phyloP scores from a whole-genome alignment of 202 grass and related monocot genomes.

The Zoysia matrella region DNA sequence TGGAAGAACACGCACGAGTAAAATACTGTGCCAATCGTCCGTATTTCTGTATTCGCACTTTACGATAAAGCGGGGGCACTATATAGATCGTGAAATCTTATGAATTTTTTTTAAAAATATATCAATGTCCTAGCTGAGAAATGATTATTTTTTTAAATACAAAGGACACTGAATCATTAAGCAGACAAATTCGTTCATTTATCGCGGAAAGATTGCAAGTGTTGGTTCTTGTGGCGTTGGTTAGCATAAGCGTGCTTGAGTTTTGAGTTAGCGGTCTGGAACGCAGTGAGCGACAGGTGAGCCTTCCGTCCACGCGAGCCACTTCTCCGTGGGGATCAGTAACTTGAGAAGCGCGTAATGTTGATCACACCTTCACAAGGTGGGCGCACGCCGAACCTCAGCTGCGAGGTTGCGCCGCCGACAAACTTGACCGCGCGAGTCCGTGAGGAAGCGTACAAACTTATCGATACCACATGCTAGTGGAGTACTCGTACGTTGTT shows the following conservation, averaged over 20 bases:
- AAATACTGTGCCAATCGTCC: background rate
- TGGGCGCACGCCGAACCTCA: too few species aligned
- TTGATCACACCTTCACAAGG: too few species aligned
- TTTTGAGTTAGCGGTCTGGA: constrained; percentile 5
- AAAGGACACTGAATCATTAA: too few species aligned
- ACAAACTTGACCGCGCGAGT: background rate
- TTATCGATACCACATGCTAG: background rate
- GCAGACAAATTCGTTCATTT: too few species aligned
- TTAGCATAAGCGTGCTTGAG: background rate
- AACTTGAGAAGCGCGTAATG: too few species aligned
- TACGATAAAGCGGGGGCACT: background rate
- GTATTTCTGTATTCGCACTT: background rate
- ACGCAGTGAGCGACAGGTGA: background rate
- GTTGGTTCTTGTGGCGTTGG: background rate
- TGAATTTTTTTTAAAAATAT: too few species aligned
- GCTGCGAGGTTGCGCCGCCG: background rate
- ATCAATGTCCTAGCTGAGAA: too few species aligned
- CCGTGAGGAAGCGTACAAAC: background rate
- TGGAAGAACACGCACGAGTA: constrained; percentile 17
- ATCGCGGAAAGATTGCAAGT: background rate
- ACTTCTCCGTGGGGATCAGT: too few species aligned
- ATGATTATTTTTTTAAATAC: too few species aligned
- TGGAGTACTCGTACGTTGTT: too few species aligned
- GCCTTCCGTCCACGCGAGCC: too few species aligned
- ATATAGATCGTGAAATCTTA: too few species aligned